phyloP scores from a whole-genome alignment of 2,329 filamentous ascomycete genomes.

The Talaromyces funiculosus region DNA sequence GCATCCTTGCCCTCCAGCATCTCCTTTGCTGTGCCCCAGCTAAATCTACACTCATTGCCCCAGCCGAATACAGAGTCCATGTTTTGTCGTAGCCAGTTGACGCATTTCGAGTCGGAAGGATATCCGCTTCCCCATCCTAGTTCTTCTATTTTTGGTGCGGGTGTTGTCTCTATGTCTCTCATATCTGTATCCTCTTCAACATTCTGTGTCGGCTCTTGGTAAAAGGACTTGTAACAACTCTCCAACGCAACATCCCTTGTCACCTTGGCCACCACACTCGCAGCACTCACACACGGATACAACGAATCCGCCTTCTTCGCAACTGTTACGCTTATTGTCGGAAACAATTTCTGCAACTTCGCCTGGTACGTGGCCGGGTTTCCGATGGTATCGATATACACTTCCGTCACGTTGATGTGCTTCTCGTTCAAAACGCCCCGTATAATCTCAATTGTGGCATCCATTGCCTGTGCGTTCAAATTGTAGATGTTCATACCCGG shows the following conservation, averaged over 20 bases:
- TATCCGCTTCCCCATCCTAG: conserved; percentile 86
- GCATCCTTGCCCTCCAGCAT: conserved; percentile 73
- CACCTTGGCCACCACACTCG: conserved; percentile 92
- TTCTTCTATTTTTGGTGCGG: conserved; percentile 17
- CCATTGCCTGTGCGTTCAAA: conserved; percentile 91
- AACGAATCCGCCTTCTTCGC: conserved; percentile 89
- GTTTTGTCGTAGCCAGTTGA: conserved; percentile 72
- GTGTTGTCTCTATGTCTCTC: conserved; percentile 26
- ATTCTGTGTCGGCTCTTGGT: conserved; percentile 21
- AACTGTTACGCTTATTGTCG: conserved; percentile 66
- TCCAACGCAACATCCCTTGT: conserved; percentile 88
- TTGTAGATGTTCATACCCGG: conserved; percentile 61
- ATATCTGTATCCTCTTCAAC: background rate
- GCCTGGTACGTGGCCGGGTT: conserved; percentile 76
- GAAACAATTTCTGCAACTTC: conserved; percentile 78
- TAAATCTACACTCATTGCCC: conserved; percentile 88
- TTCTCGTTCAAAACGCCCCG: conserved; percentile 62
- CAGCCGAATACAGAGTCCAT: conserved; percentile 95
- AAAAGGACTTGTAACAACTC: conserved; percentile 60
- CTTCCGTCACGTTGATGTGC: conserved; percentile 77
- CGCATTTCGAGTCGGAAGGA: conserved; percentile 77
- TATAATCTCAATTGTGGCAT: conserved; percentile 81
- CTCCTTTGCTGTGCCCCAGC: conserved; percentile 93
- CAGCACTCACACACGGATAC: conserved; percentile 88
- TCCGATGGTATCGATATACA: conserved; percentile 94